These are phyloP conservation scores for Coix lacrymajobi DNA, from an alignment of 176 grass and related monocot genomes.

Conservation along the genomic window DNA sequence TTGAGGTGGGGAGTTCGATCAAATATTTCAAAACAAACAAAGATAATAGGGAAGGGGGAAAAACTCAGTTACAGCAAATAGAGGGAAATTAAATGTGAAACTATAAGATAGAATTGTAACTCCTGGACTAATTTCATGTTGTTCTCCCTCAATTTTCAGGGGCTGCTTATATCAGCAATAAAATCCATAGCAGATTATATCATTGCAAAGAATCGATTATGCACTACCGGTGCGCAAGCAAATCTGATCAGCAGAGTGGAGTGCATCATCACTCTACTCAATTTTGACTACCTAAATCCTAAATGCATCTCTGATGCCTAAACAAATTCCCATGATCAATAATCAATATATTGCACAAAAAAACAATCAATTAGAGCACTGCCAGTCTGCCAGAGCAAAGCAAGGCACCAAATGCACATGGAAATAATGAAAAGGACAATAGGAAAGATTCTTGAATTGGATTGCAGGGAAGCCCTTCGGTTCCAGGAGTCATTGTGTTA, in stretches of 20 bases:
- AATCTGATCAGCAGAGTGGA: background rate
- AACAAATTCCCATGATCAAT: background rate
- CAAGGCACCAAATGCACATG: background rate
- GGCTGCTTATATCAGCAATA: background rate
- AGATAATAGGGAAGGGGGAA: background rate
- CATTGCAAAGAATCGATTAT: background rate
- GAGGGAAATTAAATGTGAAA: background rate
- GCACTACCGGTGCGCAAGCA: background rate
- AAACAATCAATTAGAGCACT: background rate
- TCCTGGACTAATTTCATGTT: background rate
- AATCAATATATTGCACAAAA: background rate
- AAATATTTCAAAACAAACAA: background rate
- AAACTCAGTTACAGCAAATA: background rate
- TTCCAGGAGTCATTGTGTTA: background rate
- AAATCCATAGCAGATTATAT: background rate
- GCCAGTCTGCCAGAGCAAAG: background rate
- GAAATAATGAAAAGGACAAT: background rate
- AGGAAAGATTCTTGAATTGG: background rate
- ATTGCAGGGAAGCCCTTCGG: background rate
- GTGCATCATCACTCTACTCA: background rate
- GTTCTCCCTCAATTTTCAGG: background rate
- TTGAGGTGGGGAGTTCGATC: too few relatives aligned
- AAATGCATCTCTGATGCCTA: background rate
- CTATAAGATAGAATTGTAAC: background rate
- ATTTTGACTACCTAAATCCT: background rate